Percentiles rank a stretch among this genome's conserved stretches.
Evolutionary conservation across 2,329 filamentous ascomycete genomes (phyloP).

Genomic region (Orbilia quercus): DNA sequence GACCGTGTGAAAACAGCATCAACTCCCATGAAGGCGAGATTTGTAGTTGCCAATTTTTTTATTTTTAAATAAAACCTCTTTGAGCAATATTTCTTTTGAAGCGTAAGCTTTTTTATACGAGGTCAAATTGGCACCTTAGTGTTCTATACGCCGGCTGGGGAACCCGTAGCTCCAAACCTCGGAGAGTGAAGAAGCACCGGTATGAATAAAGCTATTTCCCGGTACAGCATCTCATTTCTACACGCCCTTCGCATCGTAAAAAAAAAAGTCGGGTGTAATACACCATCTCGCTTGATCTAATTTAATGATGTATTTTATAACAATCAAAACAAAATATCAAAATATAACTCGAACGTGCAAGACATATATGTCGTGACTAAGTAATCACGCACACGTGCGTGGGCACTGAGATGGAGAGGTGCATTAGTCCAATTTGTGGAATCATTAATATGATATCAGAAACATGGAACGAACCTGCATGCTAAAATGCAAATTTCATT

Average conservation of each 20-base stretch:
- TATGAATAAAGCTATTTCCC: constrained; percentile 6
- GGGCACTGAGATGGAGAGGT: not conserved
- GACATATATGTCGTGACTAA: no score
- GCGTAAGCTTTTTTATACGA: constrained; percentile 1
- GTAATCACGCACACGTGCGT: no score
- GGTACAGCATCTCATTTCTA: constrained; percentile 6
- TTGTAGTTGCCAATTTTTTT: not conserved
- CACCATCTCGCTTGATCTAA: constrained; percentile 28
- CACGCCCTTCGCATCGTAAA: no score
- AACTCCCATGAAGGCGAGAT: not conserved
- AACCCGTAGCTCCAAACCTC: constrained; percentile 43
- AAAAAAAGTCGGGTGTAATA: constrained; percentile 12
- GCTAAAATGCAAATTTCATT: constrained; percentile 28
- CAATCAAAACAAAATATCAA: not conserved
- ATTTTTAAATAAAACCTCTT: not conserved
- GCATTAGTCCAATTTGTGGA: constrained; percentile 12
- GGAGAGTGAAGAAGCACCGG: constrained; percentile 8
- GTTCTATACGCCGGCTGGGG: constrained; percentile 9
- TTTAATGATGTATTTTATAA: constrained; percentile 16
- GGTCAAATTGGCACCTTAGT: not conserved
- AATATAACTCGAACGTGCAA: not conserved
- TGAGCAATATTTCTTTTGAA: constrained; percentile 6
- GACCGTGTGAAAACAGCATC: constrained; percentile 3
- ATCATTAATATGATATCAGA: constrained; percentile 19
- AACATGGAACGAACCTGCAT: constrained; percentile 39